A percentile compares a stretch with the other conserved stretches of the same genome.
Conservation (phyloP, 306 rosid species). For the Canavalia ensiformis region DNA sequence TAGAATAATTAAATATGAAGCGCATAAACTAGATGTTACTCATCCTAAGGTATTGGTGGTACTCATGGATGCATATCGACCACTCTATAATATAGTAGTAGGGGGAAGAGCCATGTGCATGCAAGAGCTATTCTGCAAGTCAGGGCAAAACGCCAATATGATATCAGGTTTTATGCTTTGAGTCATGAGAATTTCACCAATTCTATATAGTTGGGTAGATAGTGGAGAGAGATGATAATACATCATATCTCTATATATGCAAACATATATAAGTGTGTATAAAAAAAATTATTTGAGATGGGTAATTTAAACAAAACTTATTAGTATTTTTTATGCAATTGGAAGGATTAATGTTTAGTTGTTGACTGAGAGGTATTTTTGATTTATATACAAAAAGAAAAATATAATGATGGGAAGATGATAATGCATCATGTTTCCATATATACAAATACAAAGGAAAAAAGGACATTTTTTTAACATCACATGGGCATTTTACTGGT, state of each 20-base stretch:
- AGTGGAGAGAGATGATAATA: neutral
- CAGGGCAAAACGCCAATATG: neutral
- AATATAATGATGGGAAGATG: too few relatives aligned
- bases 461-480: neutral
- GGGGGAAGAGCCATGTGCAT: conserved; percentile 38
- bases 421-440: neutral
- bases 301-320: too few relatives aligned
- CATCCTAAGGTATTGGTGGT: neutral
- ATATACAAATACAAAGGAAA: neutral
- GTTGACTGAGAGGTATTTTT: too few relatives aligned
- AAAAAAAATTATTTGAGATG: too few relatives aligned
- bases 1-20: conserved; percentile 3
- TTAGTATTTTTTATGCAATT: too few relatives aligned
- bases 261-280: too few relatives aligned
- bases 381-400: too few relatives aligned
- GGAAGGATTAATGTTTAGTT: too few relatives aligned
- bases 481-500: neutral
- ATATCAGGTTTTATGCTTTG: conserved; percentile 37
- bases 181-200: conserved; percentile 19
- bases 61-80: neutral
- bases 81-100: conserved; percentile 30
- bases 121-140: conserved; percentile 10
- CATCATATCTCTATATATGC: neutral
- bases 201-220: neutral
- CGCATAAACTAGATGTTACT: conserved; percentile 1